Evolutionary conservation across 345 rosid genomes (phyloP), one percentile per base, ranked within the genome.

Genomic region (Cardamine occulta): DNA sequence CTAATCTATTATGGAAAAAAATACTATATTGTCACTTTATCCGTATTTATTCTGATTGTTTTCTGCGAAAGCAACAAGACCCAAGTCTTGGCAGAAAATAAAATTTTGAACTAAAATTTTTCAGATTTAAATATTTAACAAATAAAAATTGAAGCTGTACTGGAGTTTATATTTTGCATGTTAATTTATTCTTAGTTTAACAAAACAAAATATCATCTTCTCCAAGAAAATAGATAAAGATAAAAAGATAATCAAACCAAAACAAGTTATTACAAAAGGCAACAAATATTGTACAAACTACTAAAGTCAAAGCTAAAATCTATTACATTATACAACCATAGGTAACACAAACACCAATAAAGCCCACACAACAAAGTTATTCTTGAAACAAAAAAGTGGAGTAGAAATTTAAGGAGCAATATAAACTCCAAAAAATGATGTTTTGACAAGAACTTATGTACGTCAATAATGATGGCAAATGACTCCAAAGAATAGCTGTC

Each of bases 391-490:
- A 52, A 52, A 53, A 70, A 52, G 64, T 44, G 48, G 26, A 57
- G 64, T 44, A 57, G 26, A 57, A 71, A 57, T 65, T 65, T 28
- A 64, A 64, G 67, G 72, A 77, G 68, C 52, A 45, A 48, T 17
- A 63, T 32, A 48, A 71, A 77, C 55, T 65, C 76, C 56, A 56
- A 67, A 77, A 64, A 71, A 64, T 47, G 29, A 55, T 63, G 52
- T 54, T 68, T 60, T 28, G 61, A 70, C 45, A 55, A 63, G 24
- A 56, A 72, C 56, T 55, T 74, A 49, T 70, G 65, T 72, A 72
- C 56, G 69, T 67, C 49, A 49, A 31, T 8, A 12, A 17, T 66
- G 35, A 70, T 54, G 65, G 70, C 54, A 15, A 69, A 77, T 51
- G 70, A 29, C 59, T 70, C 68, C 61, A 70, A 72, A 66, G 56